A percentile compares a stretch with the other conserved stretches of the same genome.
phyloP scores from a whole-genome alignment of 2,329 filamentous ascomycete species.

The Trichoderma sp. region DNA sequence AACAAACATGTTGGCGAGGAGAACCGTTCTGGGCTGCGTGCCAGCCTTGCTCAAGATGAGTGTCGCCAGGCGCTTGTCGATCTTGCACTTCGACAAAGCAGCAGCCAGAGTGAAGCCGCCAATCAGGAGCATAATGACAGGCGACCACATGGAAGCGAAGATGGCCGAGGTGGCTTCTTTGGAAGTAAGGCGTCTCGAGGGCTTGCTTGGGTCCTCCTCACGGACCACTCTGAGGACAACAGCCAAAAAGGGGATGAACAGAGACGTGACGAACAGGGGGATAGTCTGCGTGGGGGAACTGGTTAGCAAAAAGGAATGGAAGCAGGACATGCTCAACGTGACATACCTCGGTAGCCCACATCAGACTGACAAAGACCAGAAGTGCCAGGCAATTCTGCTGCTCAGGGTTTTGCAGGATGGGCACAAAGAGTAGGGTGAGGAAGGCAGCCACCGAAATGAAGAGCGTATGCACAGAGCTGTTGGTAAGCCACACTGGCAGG shows the following conservation, averaged over 20 bases:
- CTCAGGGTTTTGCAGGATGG: constrained; percentile 82
- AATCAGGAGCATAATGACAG: constrained; percentile 96
- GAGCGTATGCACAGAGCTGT: constrained; percentile 76
- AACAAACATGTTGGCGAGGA: constrained; percentile 98
- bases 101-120: constrained; percentile 96
- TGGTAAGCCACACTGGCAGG: constrained; percentile 81
- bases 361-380: constrained; percentile 86
- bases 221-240: constrained; percentile 85
- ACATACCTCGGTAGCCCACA: constrained; percentile 93
- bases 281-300: constrained; percentile 65
- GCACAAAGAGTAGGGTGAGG: constrained; percentile 69
- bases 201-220: constrained; percentile 61
- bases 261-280: constrained; percentile 92
- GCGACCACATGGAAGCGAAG: constrained; percentile 97
- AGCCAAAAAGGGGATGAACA: constrained; percentile 90
- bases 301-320: not conserved
- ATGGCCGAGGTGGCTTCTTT: constrained; percentile 81
- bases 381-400: constrained; percentile 96
- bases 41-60: constrained; percentile 96
- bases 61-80: constrained; percentile 95
- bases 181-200: constrained; percentile 70
- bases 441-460: constrained; percentile 73
- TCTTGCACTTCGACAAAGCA: constrained; percentile 93
- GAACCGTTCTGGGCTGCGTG: constrained; percentile 82
- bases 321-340: not conserved